These are phyloP conservation scores for Hemerocallis citrina DNA, from an alignment of 106 monocot genomes.

Conservation along the genomic window DNA sequence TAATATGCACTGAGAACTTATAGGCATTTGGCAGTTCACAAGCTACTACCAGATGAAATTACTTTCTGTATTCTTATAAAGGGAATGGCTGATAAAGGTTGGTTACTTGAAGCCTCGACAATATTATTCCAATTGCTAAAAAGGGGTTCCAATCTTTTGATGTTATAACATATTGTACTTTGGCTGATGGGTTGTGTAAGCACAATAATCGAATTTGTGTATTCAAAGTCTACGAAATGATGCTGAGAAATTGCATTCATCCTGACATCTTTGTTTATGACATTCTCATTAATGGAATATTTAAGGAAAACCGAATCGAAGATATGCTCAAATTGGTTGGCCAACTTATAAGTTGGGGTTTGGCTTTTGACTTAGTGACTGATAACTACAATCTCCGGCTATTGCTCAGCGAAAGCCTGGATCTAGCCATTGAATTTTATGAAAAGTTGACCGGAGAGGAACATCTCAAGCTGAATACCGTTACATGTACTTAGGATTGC, in stretches of 20 bases:
- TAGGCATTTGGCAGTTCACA: slow-evolving; percentile 4
- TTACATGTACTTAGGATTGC: slow-evolving; percentile 50
- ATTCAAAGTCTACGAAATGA: slow-evolving; percentile 30
- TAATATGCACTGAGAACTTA: slow-evolving; percentile 22
- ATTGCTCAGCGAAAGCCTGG: slow-evolving; percentile 15
- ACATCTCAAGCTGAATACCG: slow-evolving; percentile 24
- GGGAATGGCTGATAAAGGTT: slow-evolving; percentile 28
- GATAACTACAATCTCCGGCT: slow-evolving; percentile 42
- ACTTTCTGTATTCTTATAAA: slow-evolving; percentile 39
- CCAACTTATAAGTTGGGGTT: slow-evolving; percentile 8
- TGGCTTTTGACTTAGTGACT: slow-evolving; percentile 32
- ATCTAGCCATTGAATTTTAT: slow-evolving; percentile 25
- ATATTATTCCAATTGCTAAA: slow-evolving; percentile 46
- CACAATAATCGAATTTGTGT: slow-evolving; percentile 12
- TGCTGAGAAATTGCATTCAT: slow-evolving; percentile 23
- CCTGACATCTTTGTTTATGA: slow-evolving; percentile 44
- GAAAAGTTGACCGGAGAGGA: slow-evolving; percentile 13
- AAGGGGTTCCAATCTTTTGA: slow-evolving; percentile 21
- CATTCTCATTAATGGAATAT: slow-evolving; percentile 36
- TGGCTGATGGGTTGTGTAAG: slow-evolving; percentile 42
- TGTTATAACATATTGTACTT: slow-evolving; percentile 27
- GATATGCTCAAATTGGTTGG: slow-evolving; percentile 16
- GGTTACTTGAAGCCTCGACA: slow-evolving; percentile 19
- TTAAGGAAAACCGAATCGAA: slow-evolving; percentile 15
- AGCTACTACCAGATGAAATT: slow-evolving; percentile 28